A percentile compares a stretch with the other conserved stretches of the same genome.
These are phyloP conservation scores for Termitomyces sp. DNA, from an alignment of 768 basidiomycete species.

Conservation along the genomic window DNA sequence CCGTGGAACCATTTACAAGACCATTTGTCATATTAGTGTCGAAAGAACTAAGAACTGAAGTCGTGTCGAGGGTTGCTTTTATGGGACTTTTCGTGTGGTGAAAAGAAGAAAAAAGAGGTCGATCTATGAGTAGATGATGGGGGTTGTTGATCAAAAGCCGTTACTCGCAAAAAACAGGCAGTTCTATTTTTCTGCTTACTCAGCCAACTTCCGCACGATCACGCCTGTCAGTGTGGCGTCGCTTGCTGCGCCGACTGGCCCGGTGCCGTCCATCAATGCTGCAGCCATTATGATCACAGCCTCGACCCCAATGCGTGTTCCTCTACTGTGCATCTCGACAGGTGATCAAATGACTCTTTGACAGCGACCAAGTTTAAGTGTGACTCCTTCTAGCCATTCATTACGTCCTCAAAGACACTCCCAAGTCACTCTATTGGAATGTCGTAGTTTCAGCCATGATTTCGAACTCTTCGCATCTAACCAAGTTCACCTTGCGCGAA, in stretches of 20 bases:
- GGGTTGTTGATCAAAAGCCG: conserved; percentile 26
- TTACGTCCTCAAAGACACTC: not conserved
- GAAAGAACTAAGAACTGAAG: conserved; percentile 27
- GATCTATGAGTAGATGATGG: conserved; percentile 27
- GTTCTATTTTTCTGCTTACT: conserved; percentile 18
- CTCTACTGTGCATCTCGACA: too few species aligned
- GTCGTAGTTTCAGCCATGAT: too few species aligned
- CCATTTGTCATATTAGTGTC: conserved; percentile 83
- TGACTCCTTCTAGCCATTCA: not conserved
- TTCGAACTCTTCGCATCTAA: too few species aligned
- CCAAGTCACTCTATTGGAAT: not conserved
- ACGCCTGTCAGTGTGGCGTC: conserved; percentile 16
- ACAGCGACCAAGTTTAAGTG: too few species aligned
- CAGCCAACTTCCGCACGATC: conserved; percentile 24
- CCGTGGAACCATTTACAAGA: conserved; percentile 75
- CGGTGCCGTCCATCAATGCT: not conserved
- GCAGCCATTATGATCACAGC: not conserved
- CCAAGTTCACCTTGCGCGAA: too few species aligned
- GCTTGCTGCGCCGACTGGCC: not conserved
- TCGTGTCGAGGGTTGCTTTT: conserved; percentile 25
- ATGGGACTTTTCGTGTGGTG: conserved; percentile 21
- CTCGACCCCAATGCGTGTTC: not conserved
- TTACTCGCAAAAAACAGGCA: conserved; percentile 18
- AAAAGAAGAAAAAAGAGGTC: conserved; percentile 21
- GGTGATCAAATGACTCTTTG: not conserved